These are phyloP conservation scores for Aspergillus indologenus DNA, from an alignment of 495 filamentous ascomycete species.

Conservation along the genomic window DNA sequence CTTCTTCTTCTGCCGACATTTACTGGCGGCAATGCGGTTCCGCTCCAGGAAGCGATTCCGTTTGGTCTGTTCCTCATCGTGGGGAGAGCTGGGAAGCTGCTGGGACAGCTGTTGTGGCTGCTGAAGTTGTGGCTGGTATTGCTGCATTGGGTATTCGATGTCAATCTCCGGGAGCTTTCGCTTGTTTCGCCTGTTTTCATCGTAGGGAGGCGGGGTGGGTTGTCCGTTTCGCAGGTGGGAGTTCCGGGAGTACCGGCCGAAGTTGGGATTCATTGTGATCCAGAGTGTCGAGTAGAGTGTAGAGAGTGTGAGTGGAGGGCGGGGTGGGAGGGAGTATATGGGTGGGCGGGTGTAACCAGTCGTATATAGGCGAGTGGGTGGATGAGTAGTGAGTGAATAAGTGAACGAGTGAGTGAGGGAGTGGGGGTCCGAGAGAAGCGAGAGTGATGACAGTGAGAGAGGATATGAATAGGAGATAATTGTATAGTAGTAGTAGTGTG, in stretches of 20 bases:
- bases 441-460: not conserved
- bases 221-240: conserved; percentile 43
- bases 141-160: not conserved
- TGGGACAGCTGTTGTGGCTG: too few relatives aligned
- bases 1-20: conserved; percentile 86
- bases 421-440: conserved; percentile 3
- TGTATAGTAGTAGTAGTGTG: too few relatives aligned
- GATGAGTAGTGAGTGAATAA: not conserved
- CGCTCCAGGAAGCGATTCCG: conserved; percentile 66
- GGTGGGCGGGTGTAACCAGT: too few relatives aligned
- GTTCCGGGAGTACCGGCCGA: conserved; percentile 36
- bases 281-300: not conserved
- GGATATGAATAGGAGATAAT: not conserved
- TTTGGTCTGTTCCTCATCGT: conserved; percentile 25
- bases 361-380: not conserved
- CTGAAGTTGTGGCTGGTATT: not conserved
- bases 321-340: too few relatives aligned
- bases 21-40: conserved; percentile 80
- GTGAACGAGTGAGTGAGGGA: not conserved
- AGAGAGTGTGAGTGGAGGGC: not conserved
- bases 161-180: not conserved
- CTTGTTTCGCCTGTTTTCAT: too few relatives aligned
- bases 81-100: not conserved
- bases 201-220: conserved; percentile 40
- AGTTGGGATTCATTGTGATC: not conserved